Evolutionary conservation across 2,329 filamentous ascomycete species (phyloP), one percentile per base, ranked within the genome.

Genomic region (Sarocladium brachiariae): DNA sequence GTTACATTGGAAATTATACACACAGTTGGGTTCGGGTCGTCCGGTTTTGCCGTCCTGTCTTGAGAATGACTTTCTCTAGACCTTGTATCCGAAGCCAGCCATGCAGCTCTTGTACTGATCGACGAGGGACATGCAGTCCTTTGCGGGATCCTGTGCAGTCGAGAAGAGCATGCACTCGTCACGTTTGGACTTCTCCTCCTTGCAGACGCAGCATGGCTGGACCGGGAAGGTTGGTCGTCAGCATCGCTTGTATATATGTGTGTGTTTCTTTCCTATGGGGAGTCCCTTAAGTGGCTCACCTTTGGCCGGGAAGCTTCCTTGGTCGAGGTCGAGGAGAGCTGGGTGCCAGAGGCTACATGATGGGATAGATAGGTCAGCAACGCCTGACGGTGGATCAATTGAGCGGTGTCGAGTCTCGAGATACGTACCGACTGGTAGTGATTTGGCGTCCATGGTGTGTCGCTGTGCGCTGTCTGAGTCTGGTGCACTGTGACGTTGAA

Each of bases 111-210:
- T 85, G 74, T 99, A 99, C 65, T 88, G 83, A 24, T 89, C 81
- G 56, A 99, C 87, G 55, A 89, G 78, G 48, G 84, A 79, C 68
- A 84, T 79, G 77, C 93, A 99, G 62, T 95, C 90, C 63, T 81
- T 78, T 61, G 88, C 80, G 34, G 93, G 89, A 64, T 96, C 86
- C 63, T 84, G 78, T 54, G 87, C 78, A 55, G 81, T 90, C 51
- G 89, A 95, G 75, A 97, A 96, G 51, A 99, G 87, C 92, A 99
- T 97, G 77, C 93, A 99, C 71, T 99, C 91, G 73, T 99, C 93
- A 56, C 93, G 89, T 59, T 80, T 80, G 34, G 88, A 77, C 70
- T 99, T 99, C 70, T 99, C 90, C 39, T 93, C 83, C 66, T 91
- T 96, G 81, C 93, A 99, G 25, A 97, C 93, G 67, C 93, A 97